Evolutionary conservation across 345 rosid genomes (phyloP), one percentile per base, ranked within the genome.

Genomic region (Eucalyptus brandiana): DNA sequence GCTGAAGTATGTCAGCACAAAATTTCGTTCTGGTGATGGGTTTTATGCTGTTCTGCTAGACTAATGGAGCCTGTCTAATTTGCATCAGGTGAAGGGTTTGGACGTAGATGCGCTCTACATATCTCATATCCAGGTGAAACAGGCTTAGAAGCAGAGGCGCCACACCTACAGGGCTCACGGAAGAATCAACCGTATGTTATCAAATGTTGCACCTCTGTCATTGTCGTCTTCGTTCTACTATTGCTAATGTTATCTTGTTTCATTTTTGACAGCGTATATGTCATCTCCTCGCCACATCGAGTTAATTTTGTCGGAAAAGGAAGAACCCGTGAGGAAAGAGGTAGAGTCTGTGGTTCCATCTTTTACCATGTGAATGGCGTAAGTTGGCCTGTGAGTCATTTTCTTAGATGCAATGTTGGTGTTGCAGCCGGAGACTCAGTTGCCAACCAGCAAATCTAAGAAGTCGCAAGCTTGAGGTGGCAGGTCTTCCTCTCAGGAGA

Each of bases 231-330:
- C 37, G 4, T 87, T 58, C 15, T 14, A 32, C 58, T 24, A 32
- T 6, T 23, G 62, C 13, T 34, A 40, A 18, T 19, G 18, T 86
- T 16, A 5, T 40, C 48, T 65, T 26, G 4, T 17, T 42, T 5
- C 28, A 10, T 28, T 49, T 60, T 83, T 13, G 42, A 76, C 88
- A 93, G 95, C 93, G 50, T 91, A 93, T 87, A 93, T 92, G 95
- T 93, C 95, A 8, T 91, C 89, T 89, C 94, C 95, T 24, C 91
- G 93, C 90, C 94, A 94, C 89, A 92, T 94, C 14, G 92, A 93
- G 92, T 88, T 94, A 87, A 89, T 90, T 51, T 89, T 94, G 90
- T 92, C 94, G 17, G 92, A 92, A 89, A 93, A 90, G 92, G 95
- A 93, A 87, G 94, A 92, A 50, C 32, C 95, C 4, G 92, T 91